These are phyloP conservation scores for Phytophthora sp. DNA, from an alignment of 352 stramenopile genomes.

Conservation along the genomic window DNA sequence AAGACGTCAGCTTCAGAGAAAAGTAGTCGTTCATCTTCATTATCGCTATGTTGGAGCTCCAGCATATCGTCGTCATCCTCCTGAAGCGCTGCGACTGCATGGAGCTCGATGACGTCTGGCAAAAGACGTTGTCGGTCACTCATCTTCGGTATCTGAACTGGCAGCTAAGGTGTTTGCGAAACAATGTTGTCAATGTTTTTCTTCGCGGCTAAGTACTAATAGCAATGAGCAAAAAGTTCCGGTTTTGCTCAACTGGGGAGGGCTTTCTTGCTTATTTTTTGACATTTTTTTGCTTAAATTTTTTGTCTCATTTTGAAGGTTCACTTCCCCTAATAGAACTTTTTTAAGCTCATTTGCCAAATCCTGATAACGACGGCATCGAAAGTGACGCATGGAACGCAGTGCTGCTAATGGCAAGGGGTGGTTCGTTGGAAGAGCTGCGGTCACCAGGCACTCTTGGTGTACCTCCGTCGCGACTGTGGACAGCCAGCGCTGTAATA, in stretches of 20 bases:
- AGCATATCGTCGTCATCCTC: not conserved
- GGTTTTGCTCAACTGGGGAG: not conserved
- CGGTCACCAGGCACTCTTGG: constrained; percentile 15
- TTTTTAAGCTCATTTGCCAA: constrained; percentile 20
- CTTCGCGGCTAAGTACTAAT: no score
- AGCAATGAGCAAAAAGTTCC: not conserved
- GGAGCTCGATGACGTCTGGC: not conserved
- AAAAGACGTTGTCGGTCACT: not conserved
- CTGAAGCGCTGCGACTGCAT: not conserved
- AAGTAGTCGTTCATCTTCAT: not conserved
- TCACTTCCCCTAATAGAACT: no score
- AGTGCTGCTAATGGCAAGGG: not conserved
- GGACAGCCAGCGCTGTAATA: constrained; percentile 49
- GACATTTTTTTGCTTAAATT: not conserved
- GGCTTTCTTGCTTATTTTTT: not conserved
- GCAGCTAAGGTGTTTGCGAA: not conserved
- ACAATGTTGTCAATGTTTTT: no score
- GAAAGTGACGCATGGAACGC: constrained; percentile 21
- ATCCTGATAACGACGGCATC: constrained; percentile 28
- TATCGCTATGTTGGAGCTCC: no score
- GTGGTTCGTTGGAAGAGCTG: constrained; percentile 15
- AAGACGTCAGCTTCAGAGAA: not conserved
- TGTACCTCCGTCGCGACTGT: constrained; percentile 58
- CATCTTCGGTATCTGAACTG: not conserved
- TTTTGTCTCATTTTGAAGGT: no score